These are phyloP conservation scores for Mycena metata DNA, from an alignment of 768 basidiomycete species.

Conservation along the genomic window DNA sequence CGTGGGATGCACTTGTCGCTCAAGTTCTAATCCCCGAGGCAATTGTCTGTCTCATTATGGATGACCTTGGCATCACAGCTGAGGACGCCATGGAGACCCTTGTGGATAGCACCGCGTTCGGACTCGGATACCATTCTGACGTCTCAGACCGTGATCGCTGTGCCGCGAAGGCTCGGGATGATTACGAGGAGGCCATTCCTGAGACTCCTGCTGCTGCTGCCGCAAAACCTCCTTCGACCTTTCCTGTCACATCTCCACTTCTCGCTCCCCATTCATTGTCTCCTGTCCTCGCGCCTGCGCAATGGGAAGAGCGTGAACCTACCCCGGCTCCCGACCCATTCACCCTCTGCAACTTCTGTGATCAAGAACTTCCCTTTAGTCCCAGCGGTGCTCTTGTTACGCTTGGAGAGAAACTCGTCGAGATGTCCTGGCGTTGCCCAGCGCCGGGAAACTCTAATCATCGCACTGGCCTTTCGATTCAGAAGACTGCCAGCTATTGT, in stretches of 20 bases:
- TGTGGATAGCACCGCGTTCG: neutral
- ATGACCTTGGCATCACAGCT: neutral
- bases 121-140: neutral
- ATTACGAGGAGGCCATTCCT: too few species aligned
- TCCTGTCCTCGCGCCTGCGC: neutral
- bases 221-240: too few species aligned
- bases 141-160: neutral
- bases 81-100: neutral
- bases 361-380: neutral
- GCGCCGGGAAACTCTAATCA: neutral
- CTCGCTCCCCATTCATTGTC: neutral
- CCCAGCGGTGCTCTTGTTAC: neutral
- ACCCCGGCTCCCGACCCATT: neutral
- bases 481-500: constrained; percentile 3
- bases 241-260: too few species aligned
- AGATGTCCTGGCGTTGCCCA: neutral
- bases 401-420: neutral
- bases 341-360: neutral
- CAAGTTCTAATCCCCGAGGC: constrained; percentile 7
- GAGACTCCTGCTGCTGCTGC: too few species aligned
- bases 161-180: too few species aligned
- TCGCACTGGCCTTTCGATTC: neutral
- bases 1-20: neutral
- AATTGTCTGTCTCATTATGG: neutral
- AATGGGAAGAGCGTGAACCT: neutral